Evolutionary conservation across 176 grass and related monocot species (phyloP).

Genomic region (Oryza brachyantha): DNA sequence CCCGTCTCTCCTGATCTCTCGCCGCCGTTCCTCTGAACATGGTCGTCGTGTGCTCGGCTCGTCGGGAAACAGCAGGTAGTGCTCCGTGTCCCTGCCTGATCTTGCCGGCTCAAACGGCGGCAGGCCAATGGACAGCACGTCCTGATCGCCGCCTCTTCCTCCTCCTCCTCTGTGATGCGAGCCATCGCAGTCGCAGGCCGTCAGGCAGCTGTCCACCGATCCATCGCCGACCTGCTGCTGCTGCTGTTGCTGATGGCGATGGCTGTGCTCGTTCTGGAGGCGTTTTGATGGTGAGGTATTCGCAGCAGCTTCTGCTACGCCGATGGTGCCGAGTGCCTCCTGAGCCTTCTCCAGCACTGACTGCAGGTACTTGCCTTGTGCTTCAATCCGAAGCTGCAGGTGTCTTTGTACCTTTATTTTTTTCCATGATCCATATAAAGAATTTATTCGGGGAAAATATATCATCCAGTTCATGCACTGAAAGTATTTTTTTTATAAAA

Average conservation of each 20-base stretch:
- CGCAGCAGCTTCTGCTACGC: conserved; percentile 40
- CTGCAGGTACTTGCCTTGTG: conserved; percentile 90
- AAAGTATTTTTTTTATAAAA: too few species aligned
- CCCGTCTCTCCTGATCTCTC: conserved; percentile 16
- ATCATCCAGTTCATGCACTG: too few species aligned
- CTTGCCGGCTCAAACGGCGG: not conserved
- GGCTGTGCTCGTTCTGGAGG: conserved; percentile 19
- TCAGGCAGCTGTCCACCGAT: conserved; percentile 75
- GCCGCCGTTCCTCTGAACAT: not conserved
- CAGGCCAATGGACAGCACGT: conserved; percentile 53
- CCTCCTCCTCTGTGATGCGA: conserved; percentile 36
- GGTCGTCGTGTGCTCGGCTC: conserved; percentile 23
- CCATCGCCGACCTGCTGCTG: conserved; percentile 41
- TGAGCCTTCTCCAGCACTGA: conserved; percentile 96
- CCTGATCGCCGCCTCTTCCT: conserved; percentile 45
- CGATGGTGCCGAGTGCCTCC: conserved; percentile 51
- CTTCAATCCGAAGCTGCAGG: conserved; percentile 92
- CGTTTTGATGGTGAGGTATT: conserved; percentile 48
- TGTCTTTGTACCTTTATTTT: conserved; percentile 73
- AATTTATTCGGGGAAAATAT: not conserved
- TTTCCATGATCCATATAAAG: not conserved
- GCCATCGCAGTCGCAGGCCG: conserved; percentile 71
- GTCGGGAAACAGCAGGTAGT: conserved; percentile 43
- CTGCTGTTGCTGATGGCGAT: conserved; percentile 28
- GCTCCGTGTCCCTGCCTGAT: not conserved